Conservation (phyloP, 2,329 filamentous ascomycete species). For the Calonectria pteridis region DNA sequence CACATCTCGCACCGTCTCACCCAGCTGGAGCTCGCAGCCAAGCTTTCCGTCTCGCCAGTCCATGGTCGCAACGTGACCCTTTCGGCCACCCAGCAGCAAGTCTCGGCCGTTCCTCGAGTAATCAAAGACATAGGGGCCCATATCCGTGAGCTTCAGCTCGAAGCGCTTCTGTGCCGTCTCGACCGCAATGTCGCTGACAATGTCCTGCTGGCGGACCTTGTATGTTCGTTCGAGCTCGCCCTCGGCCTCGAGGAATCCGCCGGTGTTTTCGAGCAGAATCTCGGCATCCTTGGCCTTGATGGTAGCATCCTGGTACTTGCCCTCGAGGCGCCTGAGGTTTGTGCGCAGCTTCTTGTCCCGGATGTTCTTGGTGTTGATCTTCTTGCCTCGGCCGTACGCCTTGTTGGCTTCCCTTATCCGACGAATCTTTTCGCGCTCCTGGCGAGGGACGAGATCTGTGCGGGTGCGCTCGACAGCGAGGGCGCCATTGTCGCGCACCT, state of each 20-base stretch:
- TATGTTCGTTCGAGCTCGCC: constrained; percentile 91
- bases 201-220: constrained; percentile 90
- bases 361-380: constrained; percentile 78
- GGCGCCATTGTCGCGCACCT: constrained; percentile 65
- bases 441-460: constrained; percentile 64
- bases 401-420: constrained; percentile 74
- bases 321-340: constrained; percentile 83
- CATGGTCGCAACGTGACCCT: constrained; percentile 96
- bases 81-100: constrained; percentile 86
- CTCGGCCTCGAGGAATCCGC: constrained; percentile 90
- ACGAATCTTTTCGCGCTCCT: constrained; percentile 64
- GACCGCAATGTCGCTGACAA: constrained; percentile 78
- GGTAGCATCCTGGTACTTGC: constrained; percentile 84
- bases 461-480: constrained; percentile 62
- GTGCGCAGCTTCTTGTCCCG: constrained; percentile 91
- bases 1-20: constrained; percentile 90
- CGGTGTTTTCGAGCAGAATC: constrained; percentile 88
- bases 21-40: constrained; percentile 90
- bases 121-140: constrained; percentile 90
- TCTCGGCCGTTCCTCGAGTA: constrained; percentile 92
- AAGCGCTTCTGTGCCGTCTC: constrained; percentile 94
- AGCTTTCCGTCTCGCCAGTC: constrained; percentile 95
- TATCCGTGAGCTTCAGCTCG: constrained; percentile 82
- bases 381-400: constrained; percentile 86
- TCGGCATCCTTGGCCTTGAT: constrained; percentile 94